Conservation (phyloP, 1,284 basidiomycete genomes). For the Grifola frondosa region DNA sequence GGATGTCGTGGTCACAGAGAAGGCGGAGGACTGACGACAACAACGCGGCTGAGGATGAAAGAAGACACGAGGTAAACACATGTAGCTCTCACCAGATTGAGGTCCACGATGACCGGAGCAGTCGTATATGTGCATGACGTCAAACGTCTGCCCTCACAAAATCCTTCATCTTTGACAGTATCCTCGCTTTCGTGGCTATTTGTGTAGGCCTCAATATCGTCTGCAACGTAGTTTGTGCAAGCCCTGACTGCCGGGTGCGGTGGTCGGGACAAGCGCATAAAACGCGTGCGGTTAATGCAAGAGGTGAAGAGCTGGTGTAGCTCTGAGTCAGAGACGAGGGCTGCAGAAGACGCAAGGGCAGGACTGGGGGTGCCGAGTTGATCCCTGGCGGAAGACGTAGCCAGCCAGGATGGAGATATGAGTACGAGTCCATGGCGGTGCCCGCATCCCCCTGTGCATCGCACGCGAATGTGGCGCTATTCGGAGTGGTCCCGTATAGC, state of each 20-base stretch:
- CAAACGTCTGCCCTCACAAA: slow-evolving; percentile 28
- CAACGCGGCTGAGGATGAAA: background rate
- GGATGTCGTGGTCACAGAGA: slow-evolving; percentile 52
- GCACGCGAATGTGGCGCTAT: slow-evolving; percentile 21
- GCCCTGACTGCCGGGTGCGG: background rate
- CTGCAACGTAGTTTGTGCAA: slow-evolving; percentile 8
- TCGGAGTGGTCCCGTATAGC: slow-evolving; percentile 10
- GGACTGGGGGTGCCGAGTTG: slow-evolving; percentile 20
- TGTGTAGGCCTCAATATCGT: slow-evolving; percentile 4
- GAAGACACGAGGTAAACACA: slow-evolving; percentile 1
- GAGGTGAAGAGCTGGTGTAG: slow-evolving; percentile 11
- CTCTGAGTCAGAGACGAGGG: slow-evolving; percentile 16
- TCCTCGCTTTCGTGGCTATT: slow-evolving; percentile 11
- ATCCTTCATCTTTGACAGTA: slow-evolving; percentile 28
- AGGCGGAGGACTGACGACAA: slow-evolving; percentile 41
- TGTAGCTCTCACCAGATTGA: slow-evolving; percentile 30
- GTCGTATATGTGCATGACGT: slow-evolving; percentile 24
- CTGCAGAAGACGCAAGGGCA: slow-evolving; percentile 25
- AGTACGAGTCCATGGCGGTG: slow-evolving; percentile 30
- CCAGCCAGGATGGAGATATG: slow-evolving; percentile 21
- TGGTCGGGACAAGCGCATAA: slow-evolving; percentile 6
- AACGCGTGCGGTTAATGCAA: slow-evolving; percentile 10
- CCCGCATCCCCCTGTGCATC: slow-evolving; percentile 31
- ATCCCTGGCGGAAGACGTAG: slow-evolving; percentile 19
- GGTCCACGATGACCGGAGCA: slow-evolving; percentile 31